Conservation (phyloP, 1,284 basidiomycete genomes). For the Marasmius sp. region DNA sequence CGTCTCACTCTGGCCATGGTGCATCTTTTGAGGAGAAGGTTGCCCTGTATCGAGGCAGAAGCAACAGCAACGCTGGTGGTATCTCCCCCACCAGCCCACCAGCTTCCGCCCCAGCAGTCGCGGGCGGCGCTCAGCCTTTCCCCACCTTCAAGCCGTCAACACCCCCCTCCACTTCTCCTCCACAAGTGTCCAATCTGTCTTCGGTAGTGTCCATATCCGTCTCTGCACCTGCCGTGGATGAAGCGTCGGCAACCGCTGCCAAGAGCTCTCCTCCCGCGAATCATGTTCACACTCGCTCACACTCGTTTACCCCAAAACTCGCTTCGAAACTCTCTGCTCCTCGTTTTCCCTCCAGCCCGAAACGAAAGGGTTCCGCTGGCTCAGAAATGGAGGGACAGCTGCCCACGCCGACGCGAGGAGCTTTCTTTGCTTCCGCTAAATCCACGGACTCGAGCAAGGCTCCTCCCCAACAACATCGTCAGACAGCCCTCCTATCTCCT, state of each 20-base stretch:
- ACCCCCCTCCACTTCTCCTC: conserved; percentile 23
- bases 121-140: conserved; percentile 12
- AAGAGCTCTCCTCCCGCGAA: conserved; percentile 20
- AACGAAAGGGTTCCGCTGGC: conserved; percentile 52
- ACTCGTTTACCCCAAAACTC: conserved; percentile 69
- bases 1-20: conserved; percentile 44
- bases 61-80: conserved; percentile 32
- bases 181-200: conserved; percentile 16
- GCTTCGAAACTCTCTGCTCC: conserved; percentile 63
- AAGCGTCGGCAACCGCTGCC: conserved; percentile 17
- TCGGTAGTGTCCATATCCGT: conserved; percentile 34
- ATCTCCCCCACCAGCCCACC: conserved; percentile 10
- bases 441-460: conserved; percentile 5
- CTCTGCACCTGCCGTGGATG: conserved; percentile 24
- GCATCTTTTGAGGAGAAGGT: conserved; percentile 60
- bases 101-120: conserved; percentile 32
- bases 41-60: conserved; percentile 55
- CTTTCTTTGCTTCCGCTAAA: conserved; percentile 28
- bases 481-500: conserved; percentile 47
- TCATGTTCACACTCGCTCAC: conserved; percentile 56
- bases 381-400: conserved; percentile 35
- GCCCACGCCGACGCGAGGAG: conserved; percentile 22
- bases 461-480: conserved; percentile 17
- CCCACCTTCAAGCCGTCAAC: conserved; percentile 10
- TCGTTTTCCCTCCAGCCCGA: conserved; percentile 46